Percentiles rank a stretch among this genome's conserved stretches.
Evolutionary conservation across 495 filamentous ascomycete genomes (phyloP).

Genomic region (Aspergillus bertholletiae): DNA sequence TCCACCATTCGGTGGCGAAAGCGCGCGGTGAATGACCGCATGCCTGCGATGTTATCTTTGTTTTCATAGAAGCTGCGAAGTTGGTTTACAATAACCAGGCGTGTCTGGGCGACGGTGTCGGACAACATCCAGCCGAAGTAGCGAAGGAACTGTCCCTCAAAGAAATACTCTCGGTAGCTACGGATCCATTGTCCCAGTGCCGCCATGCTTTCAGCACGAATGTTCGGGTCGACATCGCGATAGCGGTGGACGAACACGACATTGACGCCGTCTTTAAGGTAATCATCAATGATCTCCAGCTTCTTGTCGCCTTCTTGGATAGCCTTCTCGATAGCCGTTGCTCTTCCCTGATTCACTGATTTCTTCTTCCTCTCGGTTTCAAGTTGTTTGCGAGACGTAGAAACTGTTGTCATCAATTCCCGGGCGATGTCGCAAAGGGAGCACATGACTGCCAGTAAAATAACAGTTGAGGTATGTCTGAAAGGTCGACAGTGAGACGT

Average conservation of each 20-base stretch:
- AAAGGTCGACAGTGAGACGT: slow-evolving; percentile 81
- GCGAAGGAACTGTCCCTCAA: slow-evolving; percentile 80
- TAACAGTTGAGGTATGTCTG: slow-evolving; percentile 84
- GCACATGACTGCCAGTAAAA: slow-evolving; percentile 69
- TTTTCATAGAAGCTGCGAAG: slow-evolving; percentile 71
- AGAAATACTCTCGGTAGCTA: slow-evolving; percentile 77
- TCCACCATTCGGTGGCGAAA: slow-evolving; percentile 87
- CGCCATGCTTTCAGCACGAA: slow-evolving; percentile 78
- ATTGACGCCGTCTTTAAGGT: slow-evolving; percentile 79
- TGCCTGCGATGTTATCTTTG: slow-evolving; percentile 67
- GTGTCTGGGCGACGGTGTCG: slow-evolving; percentile 63
- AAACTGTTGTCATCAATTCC: slow-evolving; percentile 62
- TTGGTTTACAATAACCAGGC: slow-evolving; percentile 78
- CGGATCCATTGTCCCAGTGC: slow-evolving; percentile 86
- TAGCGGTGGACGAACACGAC: slow-evolving; percentile 92
- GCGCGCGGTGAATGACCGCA: slow-evolving; percentile 85
- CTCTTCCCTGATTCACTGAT: slow-evolving; percentile 67
- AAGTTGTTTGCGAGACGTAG: slow-evolving; percentile 72
- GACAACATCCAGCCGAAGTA: slow-evolving; percentile 95
- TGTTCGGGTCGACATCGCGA: slow-evolving; percentile 84
- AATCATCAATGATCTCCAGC: slow-evolving; percentile 57
- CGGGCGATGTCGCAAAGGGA: slow-evolving; percentile 62
- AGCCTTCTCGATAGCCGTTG: slow-evolving; percentile 63
- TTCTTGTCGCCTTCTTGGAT: slow-evolving; percentile 64
- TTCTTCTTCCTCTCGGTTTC: slow-evolving; percentile 79